A percentile compares a stretch with the other conserved stretches of the same genome.
phyloP scores from a whole-genome alignment of 1,139 yeast genomes.

The Arxiozyma bovina region DNA sequence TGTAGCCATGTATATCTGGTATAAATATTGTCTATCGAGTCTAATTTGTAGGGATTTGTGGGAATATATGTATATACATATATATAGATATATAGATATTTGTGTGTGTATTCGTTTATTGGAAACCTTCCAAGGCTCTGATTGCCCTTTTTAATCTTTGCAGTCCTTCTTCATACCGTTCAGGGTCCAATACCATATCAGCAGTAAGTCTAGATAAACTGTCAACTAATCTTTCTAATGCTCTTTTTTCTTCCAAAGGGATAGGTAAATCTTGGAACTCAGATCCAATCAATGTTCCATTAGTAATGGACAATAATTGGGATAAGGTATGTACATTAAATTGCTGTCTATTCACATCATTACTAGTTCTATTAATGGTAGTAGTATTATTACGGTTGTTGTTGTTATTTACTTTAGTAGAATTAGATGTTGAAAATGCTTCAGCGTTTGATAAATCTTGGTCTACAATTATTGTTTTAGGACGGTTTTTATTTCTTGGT shows the following conservation, averaged over 20 bases:
- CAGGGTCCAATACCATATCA: constrained; percentile 80
- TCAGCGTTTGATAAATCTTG: constrained; percentile 11
- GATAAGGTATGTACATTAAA: constrained; percentile 38
- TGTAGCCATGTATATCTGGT: no score
- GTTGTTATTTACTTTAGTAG: not conserved
- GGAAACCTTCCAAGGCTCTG: constrained; percentile 76
- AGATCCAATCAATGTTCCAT: constrained; percentile 36
- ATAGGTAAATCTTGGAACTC: constrained; percentile 69
- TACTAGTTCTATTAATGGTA: not conserved
- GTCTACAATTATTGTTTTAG: constrained; percentile 21
- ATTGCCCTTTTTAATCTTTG: constrained; percentile 71
- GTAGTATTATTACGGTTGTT: not conserved
- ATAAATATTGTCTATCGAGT: no score
- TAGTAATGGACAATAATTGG: constrained; percentile 51
- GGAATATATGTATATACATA: not conserved
- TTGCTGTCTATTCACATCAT: not conserved
- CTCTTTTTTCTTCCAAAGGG: constrained; percentile 66
- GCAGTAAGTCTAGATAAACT: constrained; percentile 76
- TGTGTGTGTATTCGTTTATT: not conserved
- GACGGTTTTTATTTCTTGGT: constrained; percentile 28
- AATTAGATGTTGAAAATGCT: not conserved
- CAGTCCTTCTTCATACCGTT: constrained; percentile 72
- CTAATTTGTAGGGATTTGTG: not conserved
- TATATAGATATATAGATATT: not conserved
- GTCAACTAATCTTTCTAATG: constrained; percentile 77